Percentiles rank a stretch among this genome's conserved stretches.
Evolutionary conservation across 1,284 basidiomycete genomes (phyloP).

Genomic region (Pyrrhoderma noxium): DNA sequence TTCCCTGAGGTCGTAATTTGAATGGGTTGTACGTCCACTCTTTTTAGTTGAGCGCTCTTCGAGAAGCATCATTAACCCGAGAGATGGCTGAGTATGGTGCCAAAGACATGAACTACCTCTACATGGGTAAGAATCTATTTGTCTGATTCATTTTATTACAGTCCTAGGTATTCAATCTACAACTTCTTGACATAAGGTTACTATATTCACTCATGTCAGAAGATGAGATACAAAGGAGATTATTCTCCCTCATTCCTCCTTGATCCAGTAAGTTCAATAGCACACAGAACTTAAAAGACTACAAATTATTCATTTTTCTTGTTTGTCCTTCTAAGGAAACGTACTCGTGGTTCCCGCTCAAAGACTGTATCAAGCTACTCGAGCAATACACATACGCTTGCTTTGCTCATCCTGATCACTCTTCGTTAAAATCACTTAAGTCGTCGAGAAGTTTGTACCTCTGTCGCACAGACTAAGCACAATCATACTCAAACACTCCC

Average conservation of each 20-base stretch:
- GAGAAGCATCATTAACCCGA: slow-evolving; percentile 65
- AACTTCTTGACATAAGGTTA: slow-evolving; percentile 49
- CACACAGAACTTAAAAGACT: too few species aligned
- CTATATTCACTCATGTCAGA: slow-evolving; percentile 86
- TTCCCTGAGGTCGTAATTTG: slow-evolving; percentile 1
- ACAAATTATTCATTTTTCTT: too few species aligned
- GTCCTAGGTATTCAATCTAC: background rate
- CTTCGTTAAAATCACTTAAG: slow-evolving; percentile 26
- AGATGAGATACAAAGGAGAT: slow-evolving; percentile 97
- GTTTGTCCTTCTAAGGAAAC: slow-evolving; percentile 45
- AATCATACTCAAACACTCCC: too few species aligned
- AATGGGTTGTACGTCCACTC: slow-evolving; percentile 5
- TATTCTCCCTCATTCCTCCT: slow-evolving; percentile 84
- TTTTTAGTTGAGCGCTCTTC: slow-evolving; percentile 71
- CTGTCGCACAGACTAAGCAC: background rate
- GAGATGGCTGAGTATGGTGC: slow-evolving; percentile 73
- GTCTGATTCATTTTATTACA: background rate
- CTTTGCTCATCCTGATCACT: slow-evolving; percentile 59
- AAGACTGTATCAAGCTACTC: slow-evolving; percentile 48
- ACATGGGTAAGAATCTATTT: slow-evolving; percentile 62
- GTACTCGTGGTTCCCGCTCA: slow-evolving; percentile 68
- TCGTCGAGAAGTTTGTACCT: slow-evolving; percentile 1
- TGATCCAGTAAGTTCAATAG: slow-evolving; percentile 60
- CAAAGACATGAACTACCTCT: slow-evolving; percentile 55
- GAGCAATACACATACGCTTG: slow-evolving; percentile 61